phyloP scores from a whole-genome alignment of 176 grass and related monocot genomes.

The Carex kokanica region DNA sequence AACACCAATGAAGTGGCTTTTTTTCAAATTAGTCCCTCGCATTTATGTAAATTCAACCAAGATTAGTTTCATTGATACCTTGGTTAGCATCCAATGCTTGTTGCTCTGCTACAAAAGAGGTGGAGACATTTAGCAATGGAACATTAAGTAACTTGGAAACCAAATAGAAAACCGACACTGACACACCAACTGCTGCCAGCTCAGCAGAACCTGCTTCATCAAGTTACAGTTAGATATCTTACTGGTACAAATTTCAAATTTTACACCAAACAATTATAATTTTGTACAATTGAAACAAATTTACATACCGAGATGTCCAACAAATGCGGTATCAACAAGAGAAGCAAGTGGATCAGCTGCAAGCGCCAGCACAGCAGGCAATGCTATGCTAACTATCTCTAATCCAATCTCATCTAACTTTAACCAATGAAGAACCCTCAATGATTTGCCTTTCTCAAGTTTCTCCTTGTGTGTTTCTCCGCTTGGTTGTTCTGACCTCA shows the following conservation, averaged over 20 bases:
- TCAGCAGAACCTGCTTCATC: conserved; percentile 53
- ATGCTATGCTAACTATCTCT: conserved; percentile 67
- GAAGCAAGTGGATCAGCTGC: conserved; percentile 76
- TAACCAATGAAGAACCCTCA: conserved; percentile 3
- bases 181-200: conserved; percentile 76
- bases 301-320: conserved; percentile 75
- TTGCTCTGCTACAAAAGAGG: conserved; percentile 91
- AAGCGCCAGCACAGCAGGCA: conserved; percentile 71
- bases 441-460: neutral
- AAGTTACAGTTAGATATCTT: neutral
- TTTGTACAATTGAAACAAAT: neutral
- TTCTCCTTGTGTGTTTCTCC: neutral
- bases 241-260: neutral
- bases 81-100: conserved; percentile 36
- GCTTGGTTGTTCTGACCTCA: neutral
- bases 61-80: neutral
- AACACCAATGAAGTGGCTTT: neutral
- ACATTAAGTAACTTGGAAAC: conserved; percentile 91
- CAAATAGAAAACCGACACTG: conserved; percentile 77
- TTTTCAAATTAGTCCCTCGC: conserved; percentile 24
- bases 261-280: neutral
- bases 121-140: conserved; percentile 83
- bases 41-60: neutral
- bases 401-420: conserved; percentile 66
- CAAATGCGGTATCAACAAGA: conserved; percentile 84